phyloP scores from a whole-genome alignment of 2,329 filamentous ascomycete genomes.

The Parastagonospora nodorum region DNA sequence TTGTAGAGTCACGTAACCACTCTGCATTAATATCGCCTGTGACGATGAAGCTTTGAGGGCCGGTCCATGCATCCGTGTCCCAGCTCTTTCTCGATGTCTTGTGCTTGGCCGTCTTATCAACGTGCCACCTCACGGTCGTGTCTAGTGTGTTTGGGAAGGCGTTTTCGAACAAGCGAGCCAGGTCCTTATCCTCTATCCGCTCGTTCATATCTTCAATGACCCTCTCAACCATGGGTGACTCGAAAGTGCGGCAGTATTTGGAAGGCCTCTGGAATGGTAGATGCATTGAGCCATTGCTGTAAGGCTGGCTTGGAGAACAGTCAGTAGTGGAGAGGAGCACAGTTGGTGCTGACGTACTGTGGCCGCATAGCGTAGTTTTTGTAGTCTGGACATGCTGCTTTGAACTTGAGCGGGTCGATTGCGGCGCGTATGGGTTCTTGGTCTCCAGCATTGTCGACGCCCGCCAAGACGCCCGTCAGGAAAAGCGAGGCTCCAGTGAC shows the following conservation, averaged over 20 bases:
- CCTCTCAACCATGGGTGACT: slow-evolving; percentile 82
- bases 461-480: slow-evolving; percentile 9
- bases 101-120: slow-evolving; percentile 59
- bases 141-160: slow-evolving; percentile 91
- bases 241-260: slow-evolving; percentile 83
- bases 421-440: slow-evolving; percentile 37
- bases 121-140: slow-evolving; percentile 88
- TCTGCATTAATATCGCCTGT: slow-evolving; percentile 92
- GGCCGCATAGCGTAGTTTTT: slow-evolving; percentile 61
- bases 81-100: slow-evolving; percentile 45
- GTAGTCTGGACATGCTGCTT: slow-evolving; percentile 69
- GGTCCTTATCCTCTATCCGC: slow-evolving; percentile 80
- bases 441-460: slow-evolving; percentile 13
- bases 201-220: slow-evolving; percentile 83
- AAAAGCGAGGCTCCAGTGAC: slow-evolving; percentile 17
- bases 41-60: slow-evolving; percentile 89
- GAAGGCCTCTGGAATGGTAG: slow-evolving; percentile 88
- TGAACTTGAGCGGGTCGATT: slow-evolving; percentile 43
- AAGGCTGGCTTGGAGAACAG: slow-evolving; percentile 65
- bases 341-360: slow-evolving; percentile 58
- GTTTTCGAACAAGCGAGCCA: slow-evolving; percentile 93
- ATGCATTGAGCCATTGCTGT: slow-evolving; percentile 76
- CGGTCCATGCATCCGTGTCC: slow-evolving; percentile 69
- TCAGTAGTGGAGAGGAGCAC: slow-evolving; percentile 57
- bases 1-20: slow-evolving; percentile 90